These are phyloP conservation scores for Tricholoma sp. DNA, from an alignment of 768 basidiomycete species.

Conservation along the genomic window DNA sequence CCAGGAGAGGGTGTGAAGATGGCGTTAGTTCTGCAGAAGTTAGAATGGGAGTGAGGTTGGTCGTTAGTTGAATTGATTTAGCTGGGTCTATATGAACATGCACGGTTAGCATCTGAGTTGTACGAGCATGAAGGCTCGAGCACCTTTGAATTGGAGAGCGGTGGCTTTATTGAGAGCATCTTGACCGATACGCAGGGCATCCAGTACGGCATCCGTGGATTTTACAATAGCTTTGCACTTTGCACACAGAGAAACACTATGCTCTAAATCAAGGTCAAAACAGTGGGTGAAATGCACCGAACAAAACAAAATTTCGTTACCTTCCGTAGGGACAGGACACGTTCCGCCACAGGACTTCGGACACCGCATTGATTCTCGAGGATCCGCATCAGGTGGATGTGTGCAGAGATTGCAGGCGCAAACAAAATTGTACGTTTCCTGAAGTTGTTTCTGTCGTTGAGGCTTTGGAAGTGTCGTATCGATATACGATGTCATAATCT, in stretches of 20 bases:
- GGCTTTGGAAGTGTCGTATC: constrained; percentile 70
- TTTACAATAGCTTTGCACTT: constrained; percentile 48
- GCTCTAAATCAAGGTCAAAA: constrained; percentile 32
- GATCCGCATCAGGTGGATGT: constrained; percentile 38
- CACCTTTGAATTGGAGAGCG: constrained; percentile 51
- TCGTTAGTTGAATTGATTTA: constrained; percentile 55
- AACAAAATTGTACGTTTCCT: constrained; percentile 72
- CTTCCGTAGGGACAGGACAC: constrained; percentile 58
- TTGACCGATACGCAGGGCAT: constrained; percentile 63
- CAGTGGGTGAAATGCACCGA: not conserved
- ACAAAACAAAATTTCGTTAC: constrained; percentile 25
- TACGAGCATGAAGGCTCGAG: not conserved
- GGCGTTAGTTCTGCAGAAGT: constrained; percentile 53
- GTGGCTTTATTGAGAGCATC: constrained; percentile 74
- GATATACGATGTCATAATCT: constrained; percentile 83
- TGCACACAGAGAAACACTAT: constrained; percentile 41
- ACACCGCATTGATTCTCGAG: constrained; percentile 64
- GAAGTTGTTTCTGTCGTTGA: constrained; percentile 50
- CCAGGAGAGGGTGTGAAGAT: constrained; percentile 73
- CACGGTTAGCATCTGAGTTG: not conserved
- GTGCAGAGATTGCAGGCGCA: constrained; percentile 66
- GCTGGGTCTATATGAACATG: constrained; percentile 45
- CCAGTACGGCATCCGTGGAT: constrained; percentile 49
- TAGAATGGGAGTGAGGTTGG: constrained; percentile 62
- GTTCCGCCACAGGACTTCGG: constrained; percentile 62